Evolutionary conservation across 345 rosid species (phyloP).

Genomic region (Eucalyptus coolabah): DNA sequence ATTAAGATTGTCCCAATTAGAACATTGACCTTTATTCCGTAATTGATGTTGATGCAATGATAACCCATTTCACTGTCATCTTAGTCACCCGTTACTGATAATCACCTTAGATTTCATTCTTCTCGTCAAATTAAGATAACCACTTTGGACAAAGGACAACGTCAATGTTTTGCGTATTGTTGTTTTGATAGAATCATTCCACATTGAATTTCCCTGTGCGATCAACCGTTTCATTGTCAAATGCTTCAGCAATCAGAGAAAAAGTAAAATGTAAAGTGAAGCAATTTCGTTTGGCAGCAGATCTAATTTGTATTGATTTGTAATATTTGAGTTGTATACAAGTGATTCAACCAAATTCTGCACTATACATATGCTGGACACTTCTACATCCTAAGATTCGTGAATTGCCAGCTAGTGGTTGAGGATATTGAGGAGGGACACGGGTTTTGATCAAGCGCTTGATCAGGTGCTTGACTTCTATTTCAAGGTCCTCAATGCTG

Average conservation of each 20-base stretch:
- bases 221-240: not conserved
- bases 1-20: not conserved
- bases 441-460: slow-evolving; percentile 28
- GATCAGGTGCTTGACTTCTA: slow-evolving; percentile 20
- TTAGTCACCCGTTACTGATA: not conserved
- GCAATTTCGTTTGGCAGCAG: not conserved
- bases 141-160: not conserved
- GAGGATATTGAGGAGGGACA: slow-evolving; percentile 26
- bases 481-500: slow-evolving; percentile 37
- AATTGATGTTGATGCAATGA: not conserved
- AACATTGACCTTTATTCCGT: not conserved
- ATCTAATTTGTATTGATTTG: not conserved
- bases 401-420: not conserved
- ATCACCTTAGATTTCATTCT: not conserved
- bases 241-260: not conserved
- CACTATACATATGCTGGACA: not conserved
- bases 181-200: not conserved
- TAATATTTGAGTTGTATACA: not conserved
- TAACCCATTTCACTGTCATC: not conserved
- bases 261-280: not conserved
- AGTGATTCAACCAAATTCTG: not conserved
- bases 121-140: not conserved
- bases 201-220: not conserved
- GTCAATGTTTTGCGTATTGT: not conserved
- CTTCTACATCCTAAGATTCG: not conserved